Conservation (phyloP, 768 basidiomycete genomes). For the Mycena pura region DNA sequence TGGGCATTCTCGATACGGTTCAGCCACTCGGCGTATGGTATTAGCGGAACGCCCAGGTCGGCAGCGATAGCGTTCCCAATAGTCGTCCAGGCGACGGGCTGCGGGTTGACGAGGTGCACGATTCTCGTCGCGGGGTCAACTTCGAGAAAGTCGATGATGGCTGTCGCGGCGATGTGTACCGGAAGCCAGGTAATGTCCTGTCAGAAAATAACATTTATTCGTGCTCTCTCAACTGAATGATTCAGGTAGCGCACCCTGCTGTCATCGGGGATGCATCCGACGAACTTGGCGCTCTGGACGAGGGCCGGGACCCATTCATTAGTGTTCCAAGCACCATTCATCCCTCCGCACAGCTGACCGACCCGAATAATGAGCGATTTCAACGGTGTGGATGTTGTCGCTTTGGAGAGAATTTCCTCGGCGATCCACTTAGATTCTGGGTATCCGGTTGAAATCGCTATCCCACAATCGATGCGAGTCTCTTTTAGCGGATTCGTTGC, state of each 20-base stretch:
- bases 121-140: not conserved
- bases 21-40: slow-evolving; percentile 29
- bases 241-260: slow-evolving; percentile 13
- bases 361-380: slow-evolving; percentile 35
- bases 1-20: not conserved
- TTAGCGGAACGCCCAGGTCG: slow-evolving; percentile 13
- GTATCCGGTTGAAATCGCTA: slow-evolving; percentile 37
- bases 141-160: too few species aligned
- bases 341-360: slow-evolving; percentile 43
- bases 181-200: too few species aligned
- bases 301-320: slow-evolving; percentile 46
- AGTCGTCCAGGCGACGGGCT: slow-evolving; percentile 12
- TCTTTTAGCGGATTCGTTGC: not conserved
- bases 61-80: slow-evolving; percentile 10
- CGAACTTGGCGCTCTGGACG: slow-evolving; percentile 27
- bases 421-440: slow-evolving; percentile 37
- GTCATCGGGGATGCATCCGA: slow-evolving; percentile 29
- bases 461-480: not conserved
- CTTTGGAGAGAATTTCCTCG: slow-evolving; percentile 28
- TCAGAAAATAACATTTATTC: too few species aligned
- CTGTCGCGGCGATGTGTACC: too few species aligned
- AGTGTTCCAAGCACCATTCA: slow-evolving; percentile 40
- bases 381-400: slow-evolving; percentile 24
- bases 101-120: slow-evolving; percentile 23
- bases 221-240: too few species aligned